Evolutionary conservation across 352 stramenopile species (phyloP).

Genomic region (Globisporangium uncinulatum): DNA sequence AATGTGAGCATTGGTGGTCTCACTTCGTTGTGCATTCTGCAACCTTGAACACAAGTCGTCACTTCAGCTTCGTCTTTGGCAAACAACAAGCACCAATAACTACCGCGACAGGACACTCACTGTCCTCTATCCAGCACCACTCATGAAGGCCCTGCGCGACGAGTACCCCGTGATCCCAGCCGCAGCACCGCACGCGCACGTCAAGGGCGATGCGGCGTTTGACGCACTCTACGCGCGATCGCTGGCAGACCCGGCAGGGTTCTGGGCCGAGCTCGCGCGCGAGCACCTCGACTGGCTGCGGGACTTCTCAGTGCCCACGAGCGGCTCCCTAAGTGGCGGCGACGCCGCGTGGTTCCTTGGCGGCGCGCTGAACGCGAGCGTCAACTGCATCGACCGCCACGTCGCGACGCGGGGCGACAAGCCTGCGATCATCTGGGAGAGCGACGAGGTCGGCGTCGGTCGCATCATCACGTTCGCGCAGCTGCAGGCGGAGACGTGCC

Average conservation of each 20-base stretch:
- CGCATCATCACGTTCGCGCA: slow-evolving; percentile 90
- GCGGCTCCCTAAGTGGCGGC: slow-evolving; percentile 85
- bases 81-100: background rate
- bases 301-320: slow-evolving; percentile 86
- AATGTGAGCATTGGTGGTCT: no score
- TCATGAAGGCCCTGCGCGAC: background rate
- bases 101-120: background rate
- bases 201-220: slow-evolving; percentile 72
- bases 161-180: slow-evolving; percentile 27
- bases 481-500: slow-evolving; percentile 83
- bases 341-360: slow-evolving; percentile 95
- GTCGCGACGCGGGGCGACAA: slow-evolving; percentile 79
- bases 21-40: no score
- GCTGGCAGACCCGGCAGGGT: slow-evolving; percentile 82
- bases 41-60: no score
- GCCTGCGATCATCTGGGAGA: slow-evolving; percentile 96
- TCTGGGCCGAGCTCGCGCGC: slow-evolving; percentile 90
- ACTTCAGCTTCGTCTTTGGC: no score
- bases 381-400: slow-evolving; percentile 96
- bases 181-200: slow-evolving; percentile 53
- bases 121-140: no score
- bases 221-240: slow-evolving; percentile 84
- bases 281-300: slow-evolving; percentile 92
- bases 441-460: slow-evolving; percentile 91
- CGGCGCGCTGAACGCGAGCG: slow-evolving; percentile 93